Base-by-base conservation (phyloP, 192 early-diverging fungal genomes). In the Lunasporangiospora selenospora region DNA sequence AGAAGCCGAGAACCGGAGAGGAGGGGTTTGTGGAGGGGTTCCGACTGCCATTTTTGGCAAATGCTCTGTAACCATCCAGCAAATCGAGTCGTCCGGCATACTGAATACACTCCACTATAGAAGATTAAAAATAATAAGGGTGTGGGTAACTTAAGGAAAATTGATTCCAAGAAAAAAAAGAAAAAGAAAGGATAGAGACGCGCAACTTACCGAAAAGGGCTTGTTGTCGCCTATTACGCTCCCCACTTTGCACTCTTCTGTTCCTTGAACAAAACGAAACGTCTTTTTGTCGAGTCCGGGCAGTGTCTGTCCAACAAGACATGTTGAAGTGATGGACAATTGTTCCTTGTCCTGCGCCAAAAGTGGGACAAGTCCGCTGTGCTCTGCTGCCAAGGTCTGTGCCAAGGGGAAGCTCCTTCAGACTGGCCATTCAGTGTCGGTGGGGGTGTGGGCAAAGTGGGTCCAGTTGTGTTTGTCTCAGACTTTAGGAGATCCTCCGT, bases 21-120 rank as follows among this genome's bases (percentile, higher is more conserved):
- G 57, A 36, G 18, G 30, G n/a, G n/a, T n/a, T n/a, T n/a, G n/a
- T n/a, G n/a, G n/a, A n/a, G n/a, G n/a, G n/a, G 29, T 45, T 34
- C 40, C 46, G 30, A 11, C 36, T 9, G 48, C 11, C 10, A 29
- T 13, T 3, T 21, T 27, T 13, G 34, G 19, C 2, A 51, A 50
- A 13, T 64, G 62, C 21, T 64, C 42, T 3, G 62, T 64, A 5
- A 64, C 62, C 62, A 64, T 64, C 62, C 62, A 64, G 44, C 62
- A 64, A 41, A 64, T 48, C 7, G 62, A 64, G 16, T 64, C 62
- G 27, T 64, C 62, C 3, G 62, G 62, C 62, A 64, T 64, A 18
- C 62, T 64, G 39, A 64, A 64, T 6, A 64, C 52, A n/a, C 62
- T 64, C 62, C 62, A 64, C 62, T 64, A 47, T 0, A 38, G 10